A percentile compares a stretch with the other conserved stretches of the same genome.
Conservation (phyloP, 2,329 filamentous ascomycete genomes). For the Blumeria hordei region DNA sequence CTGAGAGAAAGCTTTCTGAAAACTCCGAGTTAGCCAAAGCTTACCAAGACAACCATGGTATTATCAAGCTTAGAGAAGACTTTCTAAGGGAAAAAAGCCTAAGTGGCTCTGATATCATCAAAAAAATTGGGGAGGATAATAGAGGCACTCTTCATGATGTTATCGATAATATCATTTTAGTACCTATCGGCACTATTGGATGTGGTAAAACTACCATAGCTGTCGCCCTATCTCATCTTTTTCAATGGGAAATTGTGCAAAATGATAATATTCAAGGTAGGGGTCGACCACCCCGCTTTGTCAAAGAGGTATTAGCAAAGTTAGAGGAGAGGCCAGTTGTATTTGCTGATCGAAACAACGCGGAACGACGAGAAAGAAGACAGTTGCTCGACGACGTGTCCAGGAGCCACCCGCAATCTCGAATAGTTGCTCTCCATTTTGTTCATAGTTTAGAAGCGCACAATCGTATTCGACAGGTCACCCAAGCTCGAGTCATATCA, state of each 20-base stretch:
- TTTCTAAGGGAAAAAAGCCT: slow-evolving; percentile 67
- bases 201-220: slow-evolving; percentile 93
- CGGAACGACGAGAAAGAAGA: slow-evolving; percentile 63
- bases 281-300: slow-evolving; percentile 55
- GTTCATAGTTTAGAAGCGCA: slow-evolving; percentile 48
- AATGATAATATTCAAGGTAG: slow-evolving; percentile 86
- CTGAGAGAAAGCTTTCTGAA: slow-evolving; percentile 43
- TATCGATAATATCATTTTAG: slow-evolving; percentile 45
- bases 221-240: slow-evolving; percentile 56
- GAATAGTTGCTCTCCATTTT: slow-evolving; percentile 71
- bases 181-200: slow-evolving; percentile 77
- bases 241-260: slow-evolving; percentile 80
- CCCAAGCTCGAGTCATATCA: slow-evolving; percentile 52
- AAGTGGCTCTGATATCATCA: slow-evolving; percentile 73
- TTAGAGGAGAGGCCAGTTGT: slow-evolving; percentile 46
- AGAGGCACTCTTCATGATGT: slow-evolving; percentile 25
- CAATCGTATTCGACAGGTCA: slow-evolving; percentile 47
- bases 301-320: slow-evolving; percentile 38
- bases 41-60: slow-evolving; percentile 80
- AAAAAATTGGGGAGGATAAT: slow-evolving; percentile 35
- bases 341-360: slow-evolving; percentile 85
- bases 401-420: slow-evolving; percentile 33
- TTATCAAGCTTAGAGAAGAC: slow-evolving; percentile 71
- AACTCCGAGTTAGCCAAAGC: slow-evolving; percentile 42
- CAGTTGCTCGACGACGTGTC: slow-evolving; percentile 67